Conservation (phyloP, 2,329 filamentous ascomycete genomes). For the Verticillium albo-atrum region DNA sequence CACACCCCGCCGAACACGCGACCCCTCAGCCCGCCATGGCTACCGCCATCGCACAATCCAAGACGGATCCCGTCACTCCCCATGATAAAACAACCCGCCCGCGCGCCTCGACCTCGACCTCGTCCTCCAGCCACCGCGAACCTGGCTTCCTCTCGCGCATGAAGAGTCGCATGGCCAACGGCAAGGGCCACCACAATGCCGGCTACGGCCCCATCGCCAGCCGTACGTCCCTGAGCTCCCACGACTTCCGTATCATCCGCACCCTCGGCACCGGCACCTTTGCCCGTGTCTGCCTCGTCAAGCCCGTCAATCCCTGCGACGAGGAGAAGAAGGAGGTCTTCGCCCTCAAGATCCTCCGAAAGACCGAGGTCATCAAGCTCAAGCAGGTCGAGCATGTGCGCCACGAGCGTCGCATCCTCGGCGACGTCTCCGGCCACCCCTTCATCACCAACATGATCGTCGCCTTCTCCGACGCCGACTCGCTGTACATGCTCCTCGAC, state of each 20-base stretch:
- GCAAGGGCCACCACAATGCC: constrained; percentile 5
- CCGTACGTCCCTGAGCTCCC: constrained; percentile 26
- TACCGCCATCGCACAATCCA: background rate
- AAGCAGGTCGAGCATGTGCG: constrained; percentile 86
- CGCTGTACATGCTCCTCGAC: constrained; percentile 78
- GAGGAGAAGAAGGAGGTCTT: constrained; percentile 63
- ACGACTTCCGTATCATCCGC: constrained; percentile 69
- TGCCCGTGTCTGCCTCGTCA: constrained; percentile 75
- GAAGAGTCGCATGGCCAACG: constrained; percentile 5
- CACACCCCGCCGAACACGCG: background rate
- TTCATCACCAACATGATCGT: constrained; percentile 78
- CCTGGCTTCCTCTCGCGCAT: background rate
- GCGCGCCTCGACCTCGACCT: background rate
- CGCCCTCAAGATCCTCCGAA: constrained; percentile 75
- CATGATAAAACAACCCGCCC: background rate
- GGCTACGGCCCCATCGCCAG: constrained; percentile 8
- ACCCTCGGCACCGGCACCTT: constrained; percentile 78
- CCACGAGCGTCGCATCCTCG: constrained; percentile 75
- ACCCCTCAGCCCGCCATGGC: background rate
- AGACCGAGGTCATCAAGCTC: constrained; percentile 69
- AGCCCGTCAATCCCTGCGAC: constrained; percentile 49
- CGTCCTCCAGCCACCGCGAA: background rate
- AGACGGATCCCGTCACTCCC: background rate
- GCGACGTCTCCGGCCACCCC: constrained; percentile 72
- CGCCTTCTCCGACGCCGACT: constrained; percentile 75